These are phyloP conservation scores for Lagerstroemia speciosa DNA, from an alignment of 345 rosid genomes.

Conservation along the genomic window DNA sequence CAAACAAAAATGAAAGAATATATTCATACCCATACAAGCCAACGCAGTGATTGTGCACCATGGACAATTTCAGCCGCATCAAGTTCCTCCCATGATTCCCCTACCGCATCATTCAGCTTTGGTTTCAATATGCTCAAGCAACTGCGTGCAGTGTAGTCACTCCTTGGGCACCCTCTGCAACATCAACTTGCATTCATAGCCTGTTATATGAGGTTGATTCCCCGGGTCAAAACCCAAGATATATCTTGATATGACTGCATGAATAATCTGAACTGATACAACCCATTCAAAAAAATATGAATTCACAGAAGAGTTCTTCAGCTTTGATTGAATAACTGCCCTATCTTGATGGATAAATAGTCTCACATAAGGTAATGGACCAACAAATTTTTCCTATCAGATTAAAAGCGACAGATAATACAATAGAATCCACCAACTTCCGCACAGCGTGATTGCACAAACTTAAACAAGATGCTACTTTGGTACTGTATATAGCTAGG, in stretches of 20 bases:
- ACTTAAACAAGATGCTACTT: neutral
- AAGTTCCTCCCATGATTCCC: conserved; percentile 91
- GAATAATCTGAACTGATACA: neutral
- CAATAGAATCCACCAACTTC: neutral
- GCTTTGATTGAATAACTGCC: neutral
- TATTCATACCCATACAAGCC: conserved; percentile 87
- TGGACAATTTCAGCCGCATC: conserved; percentile 57
- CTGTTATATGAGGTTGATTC: conserved; percentile 40
- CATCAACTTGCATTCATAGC: conserved; percentile 55
- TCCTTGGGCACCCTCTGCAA: conserved; percentile 83
- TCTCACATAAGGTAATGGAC: neutral
- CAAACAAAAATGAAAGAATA: neutral
- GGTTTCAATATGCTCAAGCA: conserved; percentile 64
- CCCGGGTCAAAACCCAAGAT: conserved; percentile 38
- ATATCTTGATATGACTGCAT: neutral
- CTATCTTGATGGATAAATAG: neutral
- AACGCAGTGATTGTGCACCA: conserved; percentile 68
- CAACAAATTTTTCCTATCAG: neutral
- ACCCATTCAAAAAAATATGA: no score
- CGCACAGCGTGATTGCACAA: neutral
- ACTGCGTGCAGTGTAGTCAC: conserved; percentile 61
- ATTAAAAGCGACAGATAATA: neutral
- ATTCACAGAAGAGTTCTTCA: neutral
- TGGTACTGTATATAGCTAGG: no score
- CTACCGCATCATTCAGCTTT: conserved; percentile 53